Evolutionary conservation across 2,329 filamentous ascomycete genomes (phyloP).

Genomic region (Biscogniauxia mediterranea): DNA sequence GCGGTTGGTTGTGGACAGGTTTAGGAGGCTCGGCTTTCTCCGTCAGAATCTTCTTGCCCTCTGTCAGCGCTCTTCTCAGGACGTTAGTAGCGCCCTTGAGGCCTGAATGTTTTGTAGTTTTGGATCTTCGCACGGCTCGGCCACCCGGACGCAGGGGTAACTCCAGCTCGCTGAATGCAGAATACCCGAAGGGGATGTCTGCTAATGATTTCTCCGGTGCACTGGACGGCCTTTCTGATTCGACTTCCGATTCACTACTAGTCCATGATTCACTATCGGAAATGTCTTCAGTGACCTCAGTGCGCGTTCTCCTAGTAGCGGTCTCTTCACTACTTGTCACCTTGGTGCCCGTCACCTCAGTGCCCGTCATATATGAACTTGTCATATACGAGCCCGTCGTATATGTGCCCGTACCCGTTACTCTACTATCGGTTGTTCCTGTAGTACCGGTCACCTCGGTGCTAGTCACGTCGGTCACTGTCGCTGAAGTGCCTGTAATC

Average conservation of each 20-base stretch:
- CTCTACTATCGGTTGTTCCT: neutral
- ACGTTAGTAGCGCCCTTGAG: slow-evolving; percentile 62
- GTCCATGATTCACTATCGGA: slow-evolving; percentile 34
- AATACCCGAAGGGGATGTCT: slow-evolving; percentile 63
- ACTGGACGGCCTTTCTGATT: slow-evolving; percentile 39
- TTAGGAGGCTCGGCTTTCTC: slow-evolving; percentile 55
- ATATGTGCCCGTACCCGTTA: slow-evolving; percentile 10
- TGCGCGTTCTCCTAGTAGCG: slow-evolving; percentile 15
- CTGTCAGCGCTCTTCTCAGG: slow-evolving; percentile 62
- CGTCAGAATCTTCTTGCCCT: slow-evolving; percentile 64
- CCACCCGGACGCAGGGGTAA: slow-evolving; percentile 50
- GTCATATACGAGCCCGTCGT: neutral
- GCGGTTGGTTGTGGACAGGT: slow-evolving; percentile 54
- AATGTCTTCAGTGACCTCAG: slow-evolving; percentile 28
- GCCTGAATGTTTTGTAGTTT: slow-evolving; percentile 53
- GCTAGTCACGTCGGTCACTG: slow-evolving; percentile 8
- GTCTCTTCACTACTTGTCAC: neutral
- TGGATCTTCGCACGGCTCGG: slow-evolving; percentile 41
- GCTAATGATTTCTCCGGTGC: slow-evolving; percentile 52
- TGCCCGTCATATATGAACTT: slow-evolving; percentile 12
- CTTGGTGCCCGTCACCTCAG: slow-evolving; percentile 27
- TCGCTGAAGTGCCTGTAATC: neutral
- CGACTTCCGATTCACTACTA: slow-evolving; percentile 31
- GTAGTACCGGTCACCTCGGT: slow-evolving; percentile 30
- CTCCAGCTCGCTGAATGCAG: slow-evolving; percentile 65